Evolutionary conservation across 2,329 filamentous ascomycete genomes (phyloP).

Genomic region (Dothistroma septosporum): DNA sequence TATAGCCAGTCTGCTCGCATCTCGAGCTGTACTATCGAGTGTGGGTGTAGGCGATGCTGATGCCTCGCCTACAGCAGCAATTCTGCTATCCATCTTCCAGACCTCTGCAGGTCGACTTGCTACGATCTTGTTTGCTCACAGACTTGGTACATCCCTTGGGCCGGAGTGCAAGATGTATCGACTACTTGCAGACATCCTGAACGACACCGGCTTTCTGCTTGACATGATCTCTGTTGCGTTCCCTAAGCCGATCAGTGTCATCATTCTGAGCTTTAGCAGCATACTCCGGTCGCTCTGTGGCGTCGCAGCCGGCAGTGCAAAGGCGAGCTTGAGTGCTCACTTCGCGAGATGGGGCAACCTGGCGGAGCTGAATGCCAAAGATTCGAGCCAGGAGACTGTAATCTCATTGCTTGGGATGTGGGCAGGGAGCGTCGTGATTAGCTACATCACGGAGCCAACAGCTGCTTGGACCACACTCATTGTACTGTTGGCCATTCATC

Average conservation of each 20-base stretch:
- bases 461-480: conserved; percentile 73
- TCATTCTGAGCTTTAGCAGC: conserved; percentile 57
- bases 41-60: conserved; percentile 80
- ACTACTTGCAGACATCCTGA: conserved; percentile 81
- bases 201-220: conserved; percentile 80
- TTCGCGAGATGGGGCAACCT: conserved; percentile 85
- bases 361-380: conserved; percentile 90
- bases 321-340: conserved; percentile 85
- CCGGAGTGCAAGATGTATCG: conserved; percentile 89
- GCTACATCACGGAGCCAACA: conserved; percentile 63
- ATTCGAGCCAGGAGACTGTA: conserved; percentile 91
- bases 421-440: conserved; percentile 76
- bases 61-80: conserved; percentile 72
- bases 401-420: conserved; percentile 86
- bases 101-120: conserved; percentile 76
- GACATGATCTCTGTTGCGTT: conserved; percentile 76
- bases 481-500: conserved; percentile 67
- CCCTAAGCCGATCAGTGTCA: conserved; percentile 54
- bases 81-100: conserved; percentile 78
- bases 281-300: conserved; percentile 71
- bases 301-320: conserved; percentile 83
- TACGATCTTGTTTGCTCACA: conserved; percentile 81
- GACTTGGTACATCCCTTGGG: conserved; percentile 75
- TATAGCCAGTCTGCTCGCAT: conserved; percentile 74
- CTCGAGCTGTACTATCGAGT: conserved; percentile 69